Evolutionary conservation across 106 monocot species (phyloP).

Genomic region (Apostasia shenzhenica): DNA sequence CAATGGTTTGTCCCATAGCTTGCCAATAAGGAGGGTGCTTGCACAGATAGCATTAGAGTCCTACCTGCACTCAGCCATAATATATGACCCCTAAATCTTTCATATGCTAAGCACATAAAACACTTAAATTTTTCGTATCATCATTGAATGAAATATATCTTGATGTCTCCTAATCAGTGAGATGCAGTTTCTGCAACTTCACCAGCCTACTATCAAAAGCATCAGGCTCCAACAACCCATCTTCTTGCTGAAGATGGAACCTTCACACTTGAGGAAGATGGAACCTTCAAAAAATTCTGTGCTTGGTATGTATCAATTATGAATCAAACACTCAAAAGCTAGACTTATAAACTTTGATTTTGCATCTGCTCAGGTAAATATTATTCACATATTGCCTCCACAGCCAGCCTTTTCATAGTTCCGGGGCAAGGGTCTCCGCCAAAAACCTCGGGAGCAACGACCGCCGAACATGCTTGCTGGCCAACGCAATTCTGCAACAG

Average conservation of each 20-base stretch:
- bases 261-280: not conserved
- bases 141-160: not conserved
- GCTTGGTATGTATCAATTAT: not conserved
- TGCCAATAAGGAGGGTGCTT: too few species aligned
- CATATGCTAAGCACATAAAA: not conserved
- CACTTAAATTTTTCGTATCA: not conserved
- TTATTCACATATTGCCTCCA: slow-evolving; percentile 48
- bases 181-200: slow-evolving; percentile 5
- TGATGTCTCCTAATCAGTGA: not conserved
- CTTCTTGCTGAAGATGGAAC: not conserved
- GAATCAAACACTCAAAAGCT: not conserved
- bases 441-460: slow-evolving; percentile 37
- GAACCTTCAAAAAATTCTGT: not conserved
- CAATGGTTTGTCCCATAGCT: too few species aligned
- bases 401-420: slow-evolving; percentile 51
- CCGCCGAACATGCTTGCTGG: slow-evolving; percentile 35
- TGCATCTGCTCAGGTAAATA: not conserved
- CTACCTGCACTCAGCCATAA: too few species aligned
- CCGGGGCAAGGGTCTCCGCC: slow-evolving; percentile 70
- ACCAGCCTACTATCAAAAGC: not conserved
- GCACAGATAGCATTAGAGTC: too few species aligned
- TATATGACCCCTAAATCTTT: too few species aligned
- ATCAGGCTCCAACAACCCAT: too few species aligned
- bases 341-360: not conserved
- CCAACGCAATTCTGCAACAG: slow-evolving; percentile 61